These are phyloP conservation scores for Pelargonium fulgidum DNA, from an alignment of 441 rosid genomes.

Conservation along the genomic window DNA sequence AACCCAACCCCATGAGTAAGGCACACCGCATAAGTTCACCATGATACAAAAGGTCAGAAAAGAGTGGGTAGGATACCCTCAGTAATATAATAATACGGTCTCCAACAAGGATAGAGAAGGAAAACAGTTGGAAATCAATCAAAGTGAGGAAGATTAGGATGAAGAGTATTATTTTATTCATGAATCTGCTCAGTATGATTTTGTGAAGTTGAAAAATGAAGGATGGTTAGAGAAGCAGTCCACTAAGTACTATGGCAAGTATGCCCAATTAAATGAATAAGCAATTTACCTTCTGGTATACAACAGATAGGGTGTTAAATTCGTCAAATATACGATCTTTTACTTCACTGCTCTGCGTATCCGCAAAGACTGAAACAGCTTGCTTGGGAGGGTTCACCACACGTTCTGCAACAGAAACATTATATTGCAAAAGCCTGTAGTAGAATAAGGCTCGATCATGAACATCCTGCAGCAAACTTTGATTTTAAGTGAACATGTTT, in stretches of 20 bases:
- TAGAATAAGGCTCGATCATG: slow-evolving; percentile 97
- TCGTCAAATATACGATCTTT: slow-evolving; percentile 96
- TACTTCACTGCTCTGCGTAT: slow-evolving; percentile 93
- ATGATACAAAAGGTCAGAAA: not conserved
- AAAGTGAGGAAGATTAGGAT: too few relatives aligned
- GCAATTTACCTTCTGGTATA: slow-evolving; percentile 77
- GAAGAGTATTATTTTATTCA: too few relatives aligned
- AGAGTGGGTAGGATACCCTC: not conserved
- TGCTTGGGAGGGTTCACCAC: slow-evolving; percentile 96
- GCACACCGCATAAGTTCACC: not conserved
- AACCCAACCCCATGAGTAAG: not conserved
- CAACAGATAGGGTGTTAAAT: slow-evolving; percentile 87
- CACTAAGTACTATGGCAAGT: not conserved
- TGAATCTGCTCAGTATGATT: too few relatives aligned
- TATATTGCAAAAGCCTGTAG: slow-evolving; percentile 74
- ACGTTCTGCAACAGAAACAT: slow-evolving; percentile 69
- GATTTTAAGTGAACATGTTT: slow-evolving; percentile 21
- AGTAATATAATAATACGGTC: too few relatives aligned
- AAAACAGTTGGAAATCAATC: too few relatives aligned
- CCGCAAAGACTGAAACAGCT: slow-evolving; percentile 96
- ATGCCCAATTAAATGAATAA: slow-evolving; percentile 1
- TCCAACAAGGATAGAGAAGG: too few relatives aligned
- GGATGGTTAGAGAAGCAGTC: too few relatives aligned
- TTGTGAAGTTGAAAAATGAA: too few relatives aligned
- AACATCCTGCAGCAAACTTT: slow-evolving; percentile 66